phyloP scores from a whole-genome alignment of 176 grass and related monocot genomes.

The Lolium multiflorum region DNA sequence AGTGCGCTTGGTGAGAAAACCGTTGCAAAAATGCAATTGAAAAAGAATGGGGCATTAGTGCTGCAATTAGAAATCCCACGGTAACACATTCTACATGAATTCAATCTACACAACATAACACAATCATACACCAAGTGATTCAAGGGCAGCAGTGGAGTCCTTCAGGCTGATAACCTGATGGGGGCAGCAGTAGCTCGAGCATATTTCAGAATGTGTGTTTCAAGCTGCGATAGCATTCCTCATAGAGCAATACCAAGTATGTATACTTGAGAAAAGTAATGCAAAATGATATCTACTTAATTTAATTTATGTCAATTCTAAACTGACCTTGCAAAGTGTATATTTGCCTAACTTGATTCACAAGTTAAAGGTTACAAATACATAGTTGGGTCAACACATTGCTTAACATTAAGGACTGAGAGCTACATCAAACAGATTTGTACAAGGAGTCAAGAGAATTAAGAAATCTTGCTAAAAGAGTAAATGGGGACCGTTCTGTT shows the following conservation, averaged over 20 bases:
- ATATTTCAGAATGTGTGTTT: conserved; percentile 5
- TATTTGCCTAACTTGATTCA: background rate
- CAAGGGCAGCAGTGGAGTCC: too few relatives aligned
- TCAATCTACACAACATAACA: background rate
- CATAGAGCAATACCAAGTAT: background rate
- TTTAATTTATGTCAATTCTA: background rate
- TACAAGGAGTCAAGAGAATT: background rate
- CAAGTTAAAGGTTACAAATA: background rate
- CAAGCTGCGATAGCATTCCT: background rate
- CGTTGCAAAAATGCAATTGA: too few relatives aligned
- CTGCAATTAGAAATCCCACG: background rate
- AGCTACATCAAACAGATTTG: background rate
- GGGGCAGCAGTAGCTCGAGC: background rate
- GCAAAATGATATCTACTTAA: background rate
- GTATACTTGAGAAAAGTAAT: background rate
- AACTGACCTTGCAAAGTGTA: background rate
- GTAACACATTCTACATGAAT: background rate
- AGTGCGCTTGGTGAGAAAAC: background rate
- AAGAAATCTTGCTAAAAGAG: background rate
- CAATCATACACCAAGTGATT: too few relatives aligned
- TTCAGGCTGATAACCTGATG: too few relatives aligned
- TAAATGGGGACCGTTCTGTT: background rate
- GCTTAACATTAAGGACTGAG: background rate
- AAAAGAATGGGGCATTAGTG: background rate
- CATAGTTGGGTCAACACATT: background rate